A percentile compares a stretch with the other conserved stretches of the same genome.
These are phyloP conservation scores for Cyclotella baltica DNA, from an alignment of 108 stramenopile genomes.

Conservation along the genomic window DNA sequence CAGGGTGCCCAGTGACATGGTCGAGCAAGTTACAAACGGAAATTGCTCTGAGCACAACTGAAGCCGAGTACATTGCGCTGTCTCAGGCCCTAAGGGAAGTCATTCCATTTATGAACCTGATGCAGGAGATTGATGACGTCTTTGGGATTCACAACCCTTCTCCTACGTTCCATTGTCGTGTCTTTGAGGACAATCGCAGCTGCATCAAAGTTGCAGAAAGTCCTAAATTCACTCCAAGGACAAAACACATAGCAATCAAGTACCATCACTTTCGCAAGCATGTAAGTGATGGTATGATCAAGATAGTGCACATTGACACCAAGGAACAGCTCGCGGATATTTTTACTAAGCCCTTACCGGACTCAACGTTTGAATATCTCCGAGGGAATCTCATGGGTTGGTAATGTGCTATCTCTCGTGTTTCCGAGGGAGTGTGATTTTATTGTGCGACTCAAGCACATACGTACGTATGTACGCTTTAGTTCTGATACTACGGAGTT, in stretches of 20 bases:
- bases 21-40: constrained; percentile 45
- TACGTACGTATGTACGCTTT: too few relatives aligned
- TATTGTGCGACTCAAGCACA: too few relatives aligned
- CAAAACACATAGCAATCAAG: constrained; percentile 51
- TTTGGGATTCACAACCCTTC: neutral
- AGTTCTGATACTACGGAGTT: too few relatives aligned
- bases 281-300: neutral
- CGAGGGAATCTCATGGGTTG: constrained; percentile 34
- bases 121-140: too few relatives aligned
- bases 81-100: constrained; percentile 27
- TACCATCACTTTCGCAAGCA: constrained; percentile 24
- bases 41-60: too few relatives aligned
- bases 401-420: constrained; percentile 6
- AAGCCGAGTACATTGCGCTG: constrained; percentile 39
- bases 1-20: too few relatives aligned
- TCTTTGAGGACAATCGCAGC: constrained; percentile 53
- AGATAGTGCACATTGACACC: constrained; percentile 33
- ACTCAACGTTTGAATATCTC: constrained; percentile 15
- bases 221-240: constrained; percentile 36
- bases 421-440: constrained; percentile 10
- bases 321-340: constrained; percentile 44
- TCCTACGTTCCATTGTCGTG: constrained; percentile 10
- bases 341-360: constrained; percentile 39
- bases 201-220: constrained; percentile 8
- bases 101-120: constrained; percentile 34